Base-by-base conservation (phyloP, 108 stramenopile genomes). In the Cyclotella kingstonii region DNA sequence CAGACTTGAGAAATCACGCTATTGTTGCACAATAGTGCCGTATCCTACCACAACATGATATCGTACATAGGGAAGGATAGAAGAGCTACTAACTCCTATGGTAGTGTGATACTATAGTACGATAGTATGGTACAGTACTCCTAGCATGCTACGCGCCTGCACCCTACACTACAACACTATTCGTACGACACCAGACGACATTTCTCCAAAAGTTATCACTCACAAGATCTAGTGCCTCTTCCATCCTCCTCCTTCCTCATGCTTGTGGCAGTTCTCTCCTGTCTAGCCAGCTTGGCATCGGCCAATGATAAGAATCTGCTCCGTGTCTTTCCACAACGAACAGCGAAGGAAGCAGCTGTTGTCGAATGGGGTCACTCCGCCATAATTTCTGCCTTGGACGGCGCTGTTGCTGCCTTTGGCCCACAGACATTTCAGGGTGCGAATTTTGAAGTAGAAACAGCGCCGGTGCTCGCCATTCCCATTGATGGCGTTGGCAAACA, bases 361-460 rank as follows among this genome's bases (percentile, higher is more conserved):
- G 42, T 95, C 17, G 94, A 95, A 73, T 95, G 94, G 94, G 94
- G 94, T 28, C 82, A 90, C 60, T 90, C 89, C 3, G 94, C 90
- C 35, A 86, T 91, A 45, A 94, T 84, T 22, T 84, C 85, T 3
- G 93, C 89, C n/a, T 54, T 94, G 39, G 93, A 94, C 76, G 90
- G 83, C 1, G 89, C 86, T 17, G 88, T 91, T 12, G 90, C 93
- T 10, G 28, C 39, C 0, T 94, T 94, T 71, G 93, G 93, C 23
- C 89, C 89, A 19, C 93, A 94, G 66, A 90, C 93, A 1, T 77
- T 77, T 18, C 77, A 84, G 39, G 88, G 88, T 7, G 90, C 90
- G 26, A 74, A 86, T 57, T 77, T 94, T 73, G 93, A 94, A 75
- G 90, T 94, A 4, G 93, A 94, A 68, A 78, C 85, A 12, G 68